These are phyloP conservation scores for Blastomyces parvus DNA, from an alignment of 2,329 filamentous ascomycete genomes.

Conservation along the genomic window DNA sequence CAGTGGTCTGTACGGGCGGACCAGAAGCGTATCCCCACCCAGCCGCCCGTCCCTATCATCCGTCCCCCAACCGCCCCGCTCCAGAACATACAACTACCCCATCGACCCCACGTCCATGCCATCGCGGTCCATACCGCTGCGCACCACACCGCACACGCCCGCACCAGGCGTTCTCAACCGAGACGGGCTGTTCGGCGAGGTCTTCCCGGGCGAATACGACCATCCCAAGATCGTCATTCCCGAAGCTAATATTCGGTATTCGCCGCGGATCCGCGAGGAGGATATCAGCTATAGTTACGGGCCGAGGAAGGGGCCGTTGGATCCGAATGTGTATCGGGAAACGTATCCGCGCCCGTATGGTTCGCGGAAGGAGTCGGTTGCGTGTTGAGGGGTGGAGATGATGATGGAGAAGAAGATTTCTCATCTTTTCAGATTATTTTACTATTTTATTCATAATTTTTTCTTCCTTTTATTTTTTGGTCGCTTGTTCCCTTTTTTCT, in stretches of 20 bases:
- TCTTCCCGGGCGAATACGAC: constrained; percentile 4
- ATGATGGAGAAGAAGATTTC: too few relatives aligned
- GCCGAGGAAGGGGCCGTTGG: constrained; percentile 12
- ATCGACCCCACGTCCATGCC: constrained; percentile 15
- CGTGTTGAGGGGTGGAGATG: too few relatives aligned
- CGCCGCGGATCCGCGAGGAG: constrained; percentile 10
- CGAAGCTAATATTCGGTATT: constrained; percentile 4
- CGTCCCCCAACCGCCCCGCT: constrained; percentile 18
- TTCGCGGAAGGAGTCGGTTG: not conserved
- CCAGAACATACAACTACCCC: constrained; percentile 23
- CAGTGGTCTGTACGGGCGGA: constrained; percentile 20
- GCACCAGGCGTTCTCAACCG: not conserved
- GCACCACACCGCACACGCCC: constrained; percentile 4
- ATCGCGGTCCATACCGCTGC: constrained; percentile 5
- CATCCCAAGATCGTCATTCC: constrained; percentile 5
- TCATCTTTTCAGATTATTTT: not conserved
- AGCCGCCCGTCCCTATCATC: constrained; percentile 13
- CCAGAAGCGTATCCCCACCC: constrained; percentile 23
- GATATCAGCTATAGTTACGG: constrained; percentile 10
- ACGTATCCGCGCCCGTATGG: constrained; percentile 15
- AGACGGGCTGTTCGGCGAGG: constrained; percentile 9
- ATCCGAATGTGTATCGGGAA: constrained; percentile 13
- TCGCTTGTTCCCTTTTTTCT: too few relatives aligned
- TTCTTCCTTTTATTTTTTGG: not conserved
- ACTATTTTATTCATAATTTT: constrained; percentile 1